Evolutionary conservation across 1,284 basidiomycete genomes (phyloP).

Genomic region (Somion occarium): DNA sequence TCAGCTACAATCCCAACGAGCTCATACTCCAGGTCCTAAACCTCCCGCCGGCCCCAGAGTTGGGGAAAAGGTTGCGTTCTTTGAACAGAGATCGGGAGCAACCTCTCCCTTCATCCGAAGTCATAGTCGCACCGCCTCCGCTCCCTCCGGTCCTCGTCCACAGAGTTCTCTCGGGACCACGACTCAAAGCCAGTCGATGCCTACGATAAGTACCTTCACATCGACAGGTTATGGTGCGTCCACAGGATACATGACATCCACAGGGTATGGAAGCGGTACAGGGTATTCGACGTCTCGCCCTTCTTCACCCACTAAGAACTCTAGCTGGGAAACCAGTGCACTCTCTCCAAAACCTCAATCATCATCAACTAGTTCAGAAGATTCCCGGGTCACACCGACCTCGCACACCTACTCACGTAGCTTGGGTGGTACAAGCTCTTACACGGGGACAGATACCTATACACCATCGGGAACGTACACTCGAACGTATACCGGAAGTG

Average conservation of each 20-base stretch:
- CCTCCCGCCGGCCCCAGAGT: slow-evolving; percentile 43
- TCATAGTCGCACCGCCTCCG: slow-evolving; percentile 50
- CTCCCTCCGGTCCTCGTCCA: slow-evolving; percentile 45
- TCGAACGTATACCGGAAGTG: slow-evolving; percentile 11
- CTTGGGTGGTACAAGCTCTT: slow-evolving; percentile 15
- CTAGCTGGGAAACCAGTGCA: slow-evolving; percentile 26
- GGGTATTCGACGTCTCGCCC: slow-evolving; percentile 30
- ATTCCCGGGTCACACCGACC: slow-evolving; percentile 31
- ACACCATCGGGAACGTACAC: too few relatives aligned
- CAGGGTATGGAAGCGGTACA: slow-evolving; percentile 22
- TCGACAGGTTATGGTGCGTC: slow-evolving; percentile 27
- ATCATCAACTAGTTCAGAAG: slow-evolving; percentile 25
- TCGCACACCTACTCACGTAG: slow-evolving; percentile 15
- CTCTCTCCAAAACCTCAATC: slow-evolving; percentile 29
- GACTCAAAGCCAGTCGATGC: slow-evolving; percentile 37
- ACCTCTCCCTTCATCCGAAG: slow-evolving; percentile 25
- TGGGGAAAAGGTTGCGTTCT: slow-evolving; percentile 68
- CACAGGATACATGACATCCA: slow-evolving; percentile 26
- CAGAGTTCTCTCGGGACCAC: slow-evolving; percentile 46
- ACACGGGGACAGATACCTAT: slow-evolving; percentile 23
- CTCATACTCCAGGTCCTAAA: slow-evolving; percentile 34
- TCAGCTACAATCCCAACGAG: slow-evolving; percentile 22
- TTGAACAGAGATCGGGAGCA: slow-evolving; percentile 46
- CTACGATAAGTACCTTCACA: slow-evolving; percentile 26
- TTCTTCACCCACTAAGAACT: slow-evolving; percentile 43